Evolutionary conservation across 2,329 filamentous ascomycete genomes (phyloP).

Genomic region (Dactylellina leptospora): DNA sequence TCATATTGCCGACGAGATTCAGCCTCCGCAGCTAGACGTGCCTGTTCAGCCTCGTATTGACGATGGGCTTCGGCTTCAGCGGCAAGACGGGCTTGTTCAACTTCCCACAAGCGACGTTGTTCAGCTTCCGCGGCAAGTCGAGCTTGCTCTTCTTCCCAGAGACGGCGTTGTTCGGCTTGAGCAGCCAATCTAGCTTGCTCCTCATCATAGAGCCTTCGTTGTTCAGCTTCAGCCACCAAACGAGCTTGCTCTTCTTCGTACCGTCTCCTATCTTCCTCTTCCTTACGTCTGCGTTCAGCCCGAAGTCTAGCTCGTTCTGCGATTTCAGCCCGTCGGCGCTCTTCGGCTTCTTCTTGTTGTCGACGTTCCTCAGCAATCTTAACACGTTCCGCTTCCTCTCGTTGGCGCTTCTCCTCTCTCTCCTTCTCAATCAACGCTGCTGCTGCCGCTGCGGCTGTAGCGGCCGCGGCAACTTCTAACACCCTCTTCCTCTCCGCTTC

Average conservation of each 20-base stretch:
- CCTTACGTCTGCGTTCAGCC: constrained; percentile 35
- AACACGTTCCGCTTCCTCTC: constrained; percentile 43
- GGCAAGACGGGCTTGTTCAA: constrained; percentile 19
- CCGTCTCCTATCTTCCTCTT: constrained; percentile 21
- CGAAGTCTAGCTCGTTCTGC: constrained; percentile 33
- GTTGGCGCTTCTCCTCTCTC: constrained; percentile 37
- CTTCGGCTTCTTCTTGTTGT: constrained; percentile 42
- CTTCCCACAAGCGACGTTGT: constrained; percentile 4
- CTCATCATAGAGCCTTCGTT: constrained; percentile 9
- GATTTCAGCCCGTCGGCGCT: constrained; percentile 37
- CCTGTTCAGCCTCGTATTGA: constrained; percentile 27
- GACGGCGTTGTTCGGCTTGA: constrained; percentile 16
- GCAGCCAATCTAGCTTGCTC: constrained; percentile 19
- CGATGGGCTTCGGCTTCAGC: constrained; percentile 13
- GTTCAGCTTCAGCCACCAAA: constrained; percentile 30
- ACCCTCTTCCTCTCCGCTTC: constrained; percentile 26
- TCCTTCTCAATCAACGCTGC: constrained; percentile 26
- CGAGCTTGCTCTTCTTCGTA: constrained; percentile 32
- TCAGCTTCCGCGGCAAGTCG: constrained; percentile 32
- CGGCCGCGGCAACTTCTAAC: constrained; percentile 27
- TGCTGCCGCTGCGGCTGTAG: constrained; percentile 19
- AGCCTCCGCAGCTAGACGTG: constrained; percentile 23
- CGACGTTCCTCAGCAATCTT: constrained; percentile 27
- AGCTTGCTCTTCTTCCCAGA: constrained; percentile 14
- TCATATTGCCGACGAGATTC: constrained; percentile 14